Base-by-base conservation (phyloP, 208 protist species). In the Naegleria fowleri region DNA sequence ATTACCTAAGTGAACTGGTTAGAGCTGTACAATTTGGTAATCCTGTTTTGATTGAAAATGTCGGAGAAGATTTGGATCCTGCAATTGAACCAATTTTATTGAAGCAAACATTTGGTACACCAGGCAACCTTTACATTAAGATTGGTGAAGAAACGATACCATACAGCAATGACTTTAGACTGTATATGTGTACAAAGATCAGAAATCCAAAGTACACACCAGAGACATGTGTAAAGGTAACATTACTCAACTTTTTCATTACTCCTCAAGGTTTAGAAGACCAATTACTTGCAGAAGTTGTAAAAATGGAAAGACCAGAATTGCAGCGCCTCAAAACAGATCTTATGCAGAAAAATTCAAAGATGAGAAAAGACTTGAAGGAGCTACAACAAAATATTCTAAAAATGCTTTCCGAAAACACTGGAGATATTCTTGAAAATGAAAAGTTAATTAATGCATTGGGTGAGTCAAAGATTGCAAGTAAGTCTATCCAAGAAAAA, bases 181-280 rank as follows among this genome's bases (percentile, higher is more conserved):
- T 99, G 91, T 99, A 98, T 94, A 98, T 99, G 95, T 99, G 98
- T n/a, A 99, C 98, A 11, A 99, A 99, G 94, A 94, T 98, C 48
- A 95, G 97, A 15, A 99, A 99, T 93, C 98, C 98, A 76, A 96
- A 98, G 94, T 99, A 99, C 94, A 97, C 96, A 36, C 98, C 98
- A 3, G 98, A 99, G 93, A 93, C 97, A 25, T 96, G 96, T 93
- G 97, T 98, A 92, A 99, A 99, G 87, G 98, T 99, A 76, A 99
- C 97, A 84, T 94, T 99, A 90, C 94, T 99, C 83, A 99, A 99
- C 94, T 99, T 99, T 93, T 99, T 98, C 93, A 98, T 99, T 93
- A 99, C 98, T 33, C 97, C 96, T 67, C 94, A 95, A 38, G 98
- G 98, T 25, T 92, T 99, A n/a, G 97, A 99, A 92, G 98, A 99